These are phyloP conservation scores for Colletotrichum cereale DNA, from an alignment of 2,329 filamentous ascomycete genomes.

Conservation along the genomic window DNA sequence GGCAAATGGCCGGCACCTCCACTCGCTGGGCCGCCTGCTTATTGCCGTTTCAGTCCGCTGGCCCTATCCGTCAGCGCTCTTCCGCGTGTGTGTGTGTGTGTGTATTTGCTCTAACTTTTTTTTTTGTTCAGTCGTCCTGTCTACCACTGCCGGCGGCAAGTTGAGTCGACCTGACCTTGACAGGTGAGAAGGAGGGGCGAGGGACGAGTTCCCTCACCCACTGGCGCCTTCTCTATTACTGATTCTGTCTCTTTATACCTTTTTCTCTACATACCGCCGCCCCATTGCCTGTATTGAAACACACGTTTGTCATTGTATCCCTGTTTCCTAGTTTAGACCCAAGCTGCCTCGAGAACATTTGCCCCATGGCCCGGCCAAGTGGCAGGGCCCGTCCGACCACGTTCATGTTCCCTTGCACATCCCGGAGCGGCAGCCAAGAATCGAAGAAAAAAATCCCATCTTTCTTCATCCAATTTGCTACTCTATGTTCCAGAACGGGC, in stretches of 20 bases:
- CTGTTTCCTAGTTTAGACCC: neutral
- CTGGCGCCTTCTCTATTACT: too few species aligned
- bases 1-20: slow-evolving; percentile 29
- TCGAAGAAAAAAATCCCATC: slow-evolving; percentile 39
- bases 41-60: neutral
- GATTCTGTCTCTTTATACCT: neutral
- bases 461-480: slow-evolving; percentile 41
- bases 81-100: neutral
- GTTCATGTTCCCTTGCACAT: slow-evolving; percentile 31
- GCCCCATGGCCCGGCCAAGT: slow-evolving; percentile 31
- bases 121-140: neutral
- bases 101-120: neutral
- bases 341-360: slow-evolving; percentile 8
- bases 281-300: neutral
- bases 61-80: neutral
- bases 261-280: neutral
- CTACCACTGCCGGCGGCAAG: neutral
- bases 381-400: slow-evolving; percentile 30
- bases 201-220: neutral
- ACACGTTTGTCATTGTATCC: neutral
- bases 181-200: neutral
- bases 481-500: slow-evolving; percentile 37
- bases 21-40: neutral
- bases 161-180: neutral
- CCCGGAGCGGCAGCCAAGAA: slow-evolving; percentile 36